Conservation (phyloP, 495 filamentous ascomycete genomes). For the Neurospora sp. region DNA sequence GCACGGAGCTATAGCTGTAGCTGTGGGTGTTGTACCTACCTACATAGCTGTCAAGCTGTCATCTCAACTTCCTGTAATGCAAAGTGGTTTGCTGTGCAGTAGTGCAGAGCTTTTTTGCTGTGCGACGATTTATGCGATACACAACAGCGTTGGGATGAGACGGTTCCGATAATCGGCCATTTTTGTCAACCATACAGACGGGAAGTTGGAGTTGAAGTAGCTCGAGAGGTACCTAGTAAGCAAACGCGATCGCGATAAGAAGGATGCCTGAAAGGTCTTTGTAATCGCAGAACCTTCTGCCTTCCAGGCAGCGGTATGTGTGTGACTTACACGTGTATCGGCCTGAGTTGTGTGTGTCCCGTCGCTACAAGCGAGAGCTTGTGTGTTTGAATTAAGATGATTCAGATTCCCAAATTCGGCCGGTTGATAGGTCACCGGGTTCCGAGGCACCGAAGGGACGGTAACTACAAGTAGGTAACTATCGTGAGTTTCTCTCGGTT, state of each 20-base stretch:
- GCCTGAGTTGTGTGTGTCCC: not conserved
- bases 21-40: not conserved
- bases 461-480: not conserved
- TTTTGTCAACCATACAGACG: not conserved
- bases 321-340: not conserved
- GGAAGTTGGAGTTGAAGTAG: not conserved
- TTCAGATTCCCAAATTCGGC: not conserved
- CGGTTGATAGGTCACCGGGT: not conserved
- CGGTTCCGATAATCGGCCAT: not conserved
- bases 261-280: not conserved
- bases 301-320: not conserved
- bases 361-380: not conserved
- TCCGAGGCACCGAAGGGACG: not conserved
- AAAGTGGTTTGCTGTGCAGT: not conserved
- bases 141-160: not conserved
- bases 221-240: not conserved
- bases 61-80: not conserved
- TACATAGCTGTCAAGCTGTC: not conserved
- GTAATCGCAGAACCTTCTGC: not conserved
- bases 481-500: not conserved
- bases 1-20: not conserved
- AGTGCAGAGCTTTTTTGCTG: not conserved
- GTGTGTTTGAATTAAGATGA: not conserved
- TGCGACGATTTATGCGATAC: not conserved
- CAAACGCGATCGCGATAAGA: not conserved